These are phyloP conservation scores for Calocybe indica DNA, from an alignment of 768 basidiomycete genomes.

Conservation along the genomic window DNA sequence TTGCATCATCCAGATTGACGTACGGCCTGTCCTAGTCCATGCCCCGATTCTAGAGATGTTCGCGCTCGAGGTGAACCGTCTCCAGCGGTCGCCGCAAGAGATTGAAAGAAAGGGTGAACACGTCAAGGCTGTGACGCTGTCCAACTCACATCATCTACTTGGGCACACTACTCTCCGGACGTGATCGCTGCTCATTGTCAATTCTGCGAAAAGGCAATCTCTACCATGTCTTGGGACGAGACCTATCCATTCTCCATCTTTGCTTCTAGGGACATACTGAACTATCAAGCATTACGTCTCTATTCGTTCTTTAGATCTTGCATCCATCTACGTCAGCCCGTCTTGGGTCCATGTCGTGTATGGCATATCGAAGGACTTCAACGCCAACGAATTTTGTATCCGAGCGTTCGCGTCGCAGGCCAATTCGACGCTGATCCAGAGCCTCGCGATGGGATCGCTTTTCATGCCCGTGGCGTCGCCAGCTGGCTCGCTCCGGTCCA, in stretches of 20 bases:
- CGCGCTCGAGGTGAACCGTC: slow-evolving; percentile 7
- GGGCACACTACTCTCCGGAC: slow-evolving; percentile 13
- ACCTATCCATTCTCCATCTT: slow-evolving; percentile 21
- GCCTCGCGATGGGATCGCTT: slow-evolving; percentile 11
- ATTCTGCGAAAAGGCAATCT: slow-evolving; percentile 14
- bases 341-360: slow-evolving; percentile 19
- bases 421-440: slow-evolving; percentile 10
- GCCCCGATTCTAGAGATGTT: slow-evolving; percentile 6
- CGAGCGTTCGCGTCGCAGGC: slow-evolving; percentile 14
- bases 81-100: slow-evolving; percentile 12
- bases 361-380: slow-evolving; percentile 25
- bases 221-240: slow-evolving; percentile 21
- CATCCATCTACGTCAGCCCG: slow-evolving; percentile 12
- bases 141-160: slow-evolving; percentile 24
- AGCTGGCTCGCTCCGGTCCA: slow-evolving; percentile 15
- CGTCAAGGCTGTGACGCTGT: slow-evolving; percentile 17
- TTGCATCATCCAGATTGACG: slow-evolving; percentile 1
- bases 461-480: slow-evolving; percentile 16
- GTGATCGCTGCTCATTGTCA: slow-evolving; percentile 14
- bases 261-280: slow-evolving; percentile 10
- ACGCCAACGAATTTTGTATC: slow-evolving; percentile 19
- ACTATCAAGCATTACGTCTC: slow-evolving; percentile 15
- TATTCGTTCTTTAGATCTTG: slow-evolving; percentile 14
- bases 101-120: slow-evolving; percentile 8
- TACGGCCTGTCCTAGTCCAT: slow-evolving; percentile 5